A percentile compares a stretch with the other conserved stretches of the same genome.
These are phyloP conservation scores for Hygrocybe punicea DNA, from an alignment of 768 basidiomycete species.

Conservation along the genomic window DNA sequence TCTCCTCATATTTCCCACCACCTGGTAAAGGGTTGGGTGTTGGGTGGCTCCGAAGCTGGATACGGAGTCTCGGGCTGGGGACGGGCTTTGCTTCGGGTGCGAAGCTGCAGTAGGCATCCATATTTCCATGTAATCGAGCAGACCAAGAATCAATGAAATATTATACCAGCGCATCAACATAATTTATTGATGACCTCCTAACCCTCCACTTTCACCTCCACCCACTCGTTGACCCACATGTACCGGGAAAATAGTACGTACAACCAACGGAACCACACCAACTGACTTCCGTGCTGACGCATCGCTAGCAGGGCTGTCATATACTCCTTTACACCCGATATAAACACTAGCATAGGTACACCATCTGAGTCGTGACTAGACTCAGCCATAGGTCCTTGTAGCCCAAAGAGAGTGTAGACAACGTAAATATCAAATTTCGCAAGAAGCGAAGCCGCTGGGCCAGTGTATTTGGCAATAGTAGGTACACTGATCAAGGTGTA, in stretches of 20 bases:
- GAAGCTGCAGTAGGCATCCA: too few relatives aligned
- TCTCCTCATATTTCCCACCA: slow-evolving; percentile 20
- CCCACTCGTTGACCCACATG: slow-evolving; percentile 92
- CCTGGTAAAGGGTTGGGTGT: slow-evolving; percentile 38
- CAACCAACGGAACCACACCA: slow-evolving; percentile 88
- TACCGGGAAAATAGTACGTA: slow-evolving; percentile 78
- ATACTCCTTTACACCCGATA: slow-evolving; percentile 58
- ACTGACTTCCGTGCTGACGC: slow-evolving; percentile 67
- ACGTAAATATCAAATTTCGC: slow-evolving; percentile 45
- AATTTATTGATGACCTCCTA: neutral
- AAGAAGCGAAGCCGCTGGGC: slow-evolving; percentile 49
- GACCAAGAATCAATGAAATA: too few relatives aligned
- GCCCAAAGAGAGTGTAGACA: neutral
- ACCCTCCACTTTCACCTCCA: slow-evolving; percentile 51
- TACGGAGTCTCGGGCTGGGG: slow-evolving; percentile 27
- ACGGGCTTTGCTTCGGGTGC: neutral
- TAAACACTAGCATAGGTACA: slow-evolving; percentile 41
- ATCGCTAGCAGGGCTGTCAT: slow-evolving; percentile 61
- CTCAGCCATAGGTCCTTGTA: neutral
- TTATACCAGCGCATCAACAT: too few relatives aligned
- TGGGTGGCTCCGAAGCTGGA: slow-evolving; percentile 42
- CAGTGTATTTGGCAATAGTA: slow-evolving; percentile 56
- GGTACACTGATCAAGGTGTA: slow-evolving; percentile 63
- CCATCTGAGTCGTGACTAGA: neutral
- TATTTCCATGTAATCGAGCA: too few relatives aligned